Conservation (phyloP, 2,329 filamentous ascomycete species). For the Clonostachys byssicola region DNA sequence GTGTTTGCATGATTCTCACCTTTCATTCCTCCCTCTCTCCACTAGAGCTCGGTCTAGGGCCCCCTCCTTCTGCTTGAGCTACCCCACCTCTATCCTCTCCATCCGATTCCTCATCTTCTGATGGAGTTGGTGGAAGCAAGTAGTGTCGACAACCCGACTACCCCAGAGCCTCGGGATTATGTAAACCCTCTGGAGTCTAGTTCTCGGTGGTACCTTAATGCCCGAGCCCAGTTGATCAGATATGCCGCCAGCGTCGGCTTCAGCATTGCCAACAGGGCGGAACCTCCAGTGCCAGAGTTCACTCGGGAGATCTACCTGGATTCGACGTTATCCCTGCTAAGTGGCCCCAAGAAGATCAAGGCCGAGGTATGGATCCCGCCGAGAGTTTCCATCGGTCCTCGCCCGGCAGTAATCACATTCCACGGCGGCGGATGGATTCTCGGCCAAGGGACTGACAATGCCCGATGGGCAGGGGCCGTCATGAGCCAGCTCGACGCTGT, state of each 20-base stretch:
- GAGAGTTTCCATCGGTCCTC: conserved; percentile 23
- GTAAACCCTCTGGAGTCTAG: conserved; percentile 36
- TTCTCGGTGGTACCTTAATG: conserved; percentile 36
- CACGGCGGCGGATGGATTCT: conserved; percentile 66
- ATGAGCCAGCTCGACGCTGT: conserved; percentile 48
- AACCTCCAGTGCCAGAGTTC: conserved; percentile 30
- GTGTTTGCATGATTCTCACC: no score
- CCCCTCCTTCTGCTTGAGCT: no score
- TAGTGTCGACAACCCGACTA: conserved; percentile 19
- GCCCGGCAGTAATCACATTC: conserved; percentile 59
- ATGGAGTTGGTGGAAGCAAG: conserved; percentile 17
- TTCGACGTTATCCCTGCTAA: conserved; percentile 30
- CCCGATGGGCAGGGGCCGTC: conserved; percentile 53
- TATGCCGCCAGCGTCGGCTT: conserved; percentile 38
- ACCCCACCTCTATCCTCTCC: no score
- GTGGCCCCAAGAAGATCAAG: conserved; percentile 31
- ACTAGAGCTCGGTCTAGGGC: no score
- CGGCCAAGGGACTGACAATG: conserved; percentile 59
- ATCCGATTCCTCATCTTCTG: not conserved
- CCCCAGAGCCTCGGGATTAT: conserved; percentile 28
- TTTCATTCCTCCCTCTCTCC: no score
- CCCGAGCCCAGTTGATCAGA: conserved; percentile 35
- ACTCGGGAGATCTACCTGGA: conserved; percentile 34
- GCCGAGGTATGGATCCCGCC: conserved; percentile 42
- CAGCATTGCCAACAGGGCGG: conserved; percentile 33